phyloP scores from a whole-genome alignment of 495 filamentous ascomycete genomes.

The Podospora australis region DNA sequence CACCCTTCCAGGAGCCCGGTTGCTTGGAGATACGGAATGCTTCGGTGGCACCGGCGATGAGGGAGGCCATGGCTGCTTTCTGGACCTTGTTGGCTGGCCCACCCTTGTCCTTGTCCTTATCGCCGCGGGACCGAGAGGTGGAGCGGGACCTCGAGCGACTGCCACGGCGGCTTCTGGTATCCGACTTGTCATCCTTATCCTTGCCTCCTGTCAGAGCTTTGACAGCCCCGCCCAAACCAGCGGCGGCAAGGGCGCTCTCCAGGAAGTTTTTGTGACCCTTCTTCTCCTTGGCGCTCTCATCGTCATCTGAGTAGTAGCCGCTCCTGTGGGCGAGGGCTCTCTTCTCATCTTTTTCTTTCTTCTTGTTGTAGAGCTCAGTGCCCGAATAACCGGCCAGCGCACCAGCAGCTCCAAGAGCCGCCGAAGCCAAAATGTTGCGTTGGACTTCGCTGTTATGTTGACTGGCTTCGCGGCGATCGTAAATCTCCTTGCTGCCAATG shows the following conservation, averaged over 20 bases:
- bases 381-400: slow-evolving; percentile 50
- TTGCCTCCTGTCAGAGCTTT: slow-evolving; percentile 44
- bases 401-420: slow-evolving; percentile 49
- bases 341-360: slow-evolving; percentile 41
- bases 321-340: slow-evolving; percentile 37
- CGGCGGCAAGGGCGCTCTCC: slow-evolving; percentile 59
- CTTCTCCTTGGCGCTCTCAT: slow-evolving; percentile 40
- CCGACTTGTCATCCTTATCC: slow-evolving; percentile 46
- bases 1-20: slow-evolving; percentile 74
- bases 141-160: slow-evolving; percentile 42
- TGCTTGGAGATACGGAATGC: slow-evolving; percentile 83
- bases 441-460: slow-evolving; percentile 37
- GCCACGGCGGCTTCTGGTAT: slow-evolving; percentile 42
- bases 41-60: slow-evolving; percentile 79
- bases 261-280: slow-evolving; percentile 63
- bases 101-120: slow-evolving; percentile 40
- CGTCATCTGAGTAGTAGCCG: slow-evolving; percentile 52
- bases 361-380: slow-evolving; percentile 50
- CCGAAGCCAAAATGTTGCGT: slow-evolving; percentile 45
- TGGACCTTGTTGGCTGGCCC: slow-evolving; percentile 60
- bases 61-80: slow-evolving; percentile 79
- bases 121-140: slow-evolving; percentile 37
- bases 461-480: slow-evolving; percentile 47
- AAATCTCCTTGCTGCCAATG: slow-evolving; percentile 51
- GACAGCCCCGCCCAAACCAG: slow-evolving; percentile 60